Evolutionary conservation across 1,284 basidiomycete genomes (phyloP), one percentile per base, ranked within the genome.

Genomic region (Irpex sp.): DNA sequence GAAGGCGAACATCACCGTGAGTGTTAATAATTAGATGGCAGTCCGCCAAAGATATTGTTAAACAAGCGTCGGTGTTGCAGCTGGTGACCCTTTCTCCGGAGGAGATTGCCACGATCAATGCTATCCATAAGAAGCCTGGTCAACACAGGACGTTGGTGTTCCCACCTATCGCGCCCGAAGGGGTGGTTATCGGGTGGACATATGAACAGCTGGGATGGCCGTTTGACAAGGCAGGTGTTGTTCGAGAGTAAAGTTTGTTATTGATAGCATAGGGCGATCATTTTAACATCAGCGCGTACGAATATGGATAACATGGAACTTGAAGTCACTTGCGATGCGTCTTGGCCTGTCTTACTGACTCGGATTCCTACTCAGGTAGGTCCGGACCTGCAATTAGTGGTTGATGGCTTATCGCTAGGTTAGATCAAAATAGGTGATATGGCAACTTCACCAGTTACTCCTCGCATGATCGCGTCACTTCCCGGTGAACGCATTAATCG

Each of bases 121-220:
- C 64, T 3, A 70, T 84, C 11, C 82, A 85, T 68, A 71, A 68
- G 60, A 69, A 77, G 62, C 78, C 80, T 4, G 81, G 79, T 5
- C 80, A 79, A 80, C 82, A 85, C 68, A 75, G 73, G 44, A 78
- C 80, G 3, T 67, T 84, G 34, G 64, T 78, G 11, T 61, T 66
- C 8, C 78, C 75, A 62, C 74, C 76, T 61, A 61, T 44, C 5
- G 40, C 70, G 8, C 65, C 70, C 2, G 76, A 76, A 31, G 77
- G 77, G 1, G 72, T 69, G 5, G 74, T 81, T 4, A 76, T 80
- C 60, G 82, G 81, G 3, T 85, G 82, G 82, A 81, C 79, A 38
- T 82, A 82, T 62, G 81, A 82, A 61, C 74, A 79, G 63, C 68
- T 85, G 19, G 83, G 81, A 8, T 85, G 83, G 83, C 75, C 78